Percentiles rank a stretch among this genome's conserved stretches.
phyloP scores from a whole-genome alignment of 208 protist species.

The Kentomonas sorsogonicus region DNA sequence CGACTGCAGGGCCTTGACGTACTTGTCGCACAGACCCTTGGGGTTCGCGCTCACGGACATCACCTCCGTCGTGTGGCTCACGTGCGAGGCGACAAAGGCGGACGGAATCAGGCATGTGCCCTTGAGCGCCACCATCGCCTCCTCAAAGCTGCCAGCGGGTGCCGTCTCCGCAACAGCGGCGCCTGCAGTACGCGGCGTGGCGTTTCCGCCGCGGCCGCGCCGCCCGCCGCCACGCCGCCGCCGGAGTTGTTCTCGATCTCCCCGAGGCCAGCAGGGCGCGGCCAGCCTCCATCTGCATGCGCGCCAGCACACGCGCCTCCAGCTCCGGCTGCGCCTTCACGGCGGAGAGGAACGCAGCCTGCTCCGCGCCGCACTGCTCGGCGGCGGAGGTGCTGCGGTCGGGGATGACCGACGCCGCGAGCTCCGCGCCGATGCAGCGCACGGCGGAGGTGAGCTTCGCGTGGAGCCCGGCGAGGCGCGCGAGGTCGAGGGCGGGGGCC shows the following conservation, averaged over 20 bases:
- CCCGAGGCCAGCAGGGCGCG: too few species aligned
- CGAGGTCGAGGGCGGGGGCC: conserved; percentile 12
- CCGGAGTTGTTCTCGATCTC: too few species aligned
- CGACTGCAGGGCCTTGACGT: conserved; percentile 19
- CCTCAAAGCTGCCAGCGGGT: neutral
- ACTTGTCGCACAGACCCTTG: conserved; percentile 37
- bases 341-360: too few species aligned
- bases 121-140: conserved; percentile 21
- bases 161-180: neutral
- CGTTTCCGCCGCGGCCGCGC: too few species aligned
- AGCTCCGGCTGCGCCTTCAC: too few species aligned
- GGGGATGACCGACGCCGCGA: too few species aligned
- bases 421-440: conserved; percentile 28
- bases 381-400: too few species aligned
- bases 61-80: conserved; percentile 27
- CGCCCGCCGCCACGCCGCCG: too few species aligned
- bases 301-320: too few species aligned
- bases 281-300: too few species aligned
- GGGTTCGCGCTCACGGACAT: conserved; percentile 34
- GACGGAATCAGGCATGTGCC: conserved; percentile 43
- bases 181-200: too few species aligned
- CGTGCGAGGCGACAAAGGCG: conserved; percentile 22
- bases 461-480: conserved; percentile 19
- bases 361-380: too few species aligned
- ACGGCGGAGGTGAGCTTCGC: conserved; percentile 34